Percentiles rank a stretch among this genome's conserved stretches.
These are phyloP conservation scores for Collybia sordida DNA, from an alignment of 768 basidiomycete genomes.

Conservation along the genomic window DNA sequence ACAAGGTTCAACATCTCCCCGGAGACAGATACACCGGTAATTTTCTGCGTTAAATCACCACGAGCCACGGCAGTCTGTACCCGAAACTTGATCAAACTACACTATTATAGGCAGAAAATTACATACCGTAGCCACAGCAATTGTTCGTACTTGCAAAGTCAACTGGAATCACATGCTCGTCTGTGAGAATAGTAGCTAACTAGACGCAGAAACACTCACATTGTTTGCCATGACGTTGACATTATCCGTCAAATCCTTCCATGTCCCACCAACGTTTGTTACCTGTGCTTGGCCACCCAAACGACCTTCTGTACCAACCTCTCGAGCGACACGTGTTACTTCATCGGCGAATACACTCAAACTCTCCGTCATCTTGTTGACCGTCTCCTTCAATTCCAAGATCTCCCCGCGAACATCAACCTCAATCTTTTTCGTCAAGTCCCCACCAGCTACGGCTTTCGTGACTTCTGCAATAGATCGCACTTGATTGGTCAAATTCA, in stretches of 20 bases:
- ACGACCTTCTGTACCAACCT: conserved; percentile 96
- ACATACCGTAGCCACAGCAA: conserved; percentile 2
- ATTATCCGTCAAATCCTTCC: conserved; percentile 96
- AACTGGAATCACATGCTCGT: conserved; percentile 43
- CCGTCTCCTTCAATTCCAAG: conserved; percentile 84
- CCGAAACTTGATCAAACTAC: not conserved
- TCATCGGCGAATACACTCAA: conserved; percentile 85
- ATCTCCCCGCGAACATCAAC: conserved; percentile 85
- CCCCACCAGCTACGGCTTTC: conserved; percentile 91
- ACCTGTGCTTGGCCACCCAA: conserved; percentile 95
- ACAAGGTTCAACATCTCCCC: conserved; percentile 97
- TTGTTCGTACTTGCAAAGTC: conserved; percentile 45
- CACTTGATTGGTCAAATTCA: conserved; percentile 90
- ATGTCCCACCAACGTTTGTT: conserved; percentile 92
- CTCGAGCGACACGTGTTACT: conserved; percentile 81
- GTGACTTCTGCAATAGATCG: conserved; percentile 87
- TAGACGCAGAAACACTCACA: conserved; percentile 39
- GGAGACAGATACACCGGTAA: conserved; percentile 86
- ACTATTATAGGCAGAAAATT: not conserved
- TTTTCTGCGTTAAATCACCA: conserved; percentile 93
- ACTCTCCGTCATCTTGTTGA: conserved; percentile 93
- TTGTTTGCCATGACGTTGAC: conserved; percentile 97
- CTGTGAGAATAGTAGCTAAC: not conserved
- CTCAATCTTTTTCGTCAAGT: conserved; percentile 75
- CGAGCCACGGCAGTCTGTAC: conserved; percentile 80